Conservation (phyloP, 2,329 filamentous ascomycete genomes). For the Apiospora pterosperma region DNA sequence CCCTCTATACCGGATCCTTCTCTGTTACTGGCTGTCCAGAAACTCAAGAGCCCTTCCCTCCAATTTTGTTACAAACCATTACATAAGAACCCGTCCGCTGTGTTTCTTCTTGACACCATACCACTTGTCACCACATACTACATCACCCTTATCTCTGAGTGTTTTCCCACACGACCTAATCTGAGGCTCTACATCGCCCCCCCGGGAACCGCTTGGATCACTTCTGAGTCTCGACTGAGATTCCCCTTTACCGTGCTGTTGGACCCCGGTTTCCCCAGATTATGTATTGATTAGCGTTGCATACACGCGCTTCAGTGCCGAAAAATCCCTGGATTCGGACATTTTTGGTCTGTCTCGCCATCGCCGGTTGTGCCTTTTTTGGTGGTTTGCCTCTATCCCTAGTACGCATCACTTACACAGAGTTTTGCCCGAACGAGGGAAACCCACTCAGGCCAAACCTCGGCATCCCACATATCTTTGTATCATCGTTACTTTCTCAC, state of each 20-base stretch:
- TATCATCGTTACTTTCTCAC: background rate
- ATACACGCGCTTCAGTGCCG: constrained; percentile 23
- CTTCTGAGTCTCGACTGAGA: constrained; percentile 19
- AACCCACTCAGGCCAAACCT: background rate
- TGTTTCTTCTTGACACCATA: constrained; percentile 29
- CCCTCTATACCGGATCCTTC: background rate
- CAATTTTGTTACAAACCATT: constrained; percentile 13
- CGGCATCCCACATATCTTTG: background rate
- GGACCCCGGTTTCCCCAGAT: constrained; percentile 36
- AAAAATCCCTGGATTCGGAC: constrained; percentile 10
- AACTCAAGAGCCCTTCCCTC: background rate
- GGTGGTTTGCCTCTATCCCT: background rate
- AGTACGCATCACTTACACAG: background rate
- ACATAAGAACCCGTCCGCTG: constrained; percentile 10
- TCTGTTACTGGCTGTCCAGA: background rate
- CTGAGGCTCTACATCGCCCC: constrained; percentile 23
- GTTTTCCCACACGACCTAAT: constrained; percentile 13
- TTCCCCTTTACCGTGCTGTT: constrained; percentile 32
- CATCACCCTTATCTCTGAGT: constrained; percentile 21
- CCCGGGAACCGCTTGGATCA: constrained; percentile 32
- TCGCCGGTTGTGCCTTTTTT: background rate
- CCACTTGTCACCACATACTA: constrained; percentile 15
- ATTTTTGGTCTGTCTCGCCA: background rate
- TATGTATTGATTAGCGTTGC: constrained; percentile 41
- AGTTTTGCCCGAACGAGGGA: background rate